phyloP scores from a whole-genome alignment of 1,284 basidiomycete genomes.

The Crucibulum parvulum region DNA sequence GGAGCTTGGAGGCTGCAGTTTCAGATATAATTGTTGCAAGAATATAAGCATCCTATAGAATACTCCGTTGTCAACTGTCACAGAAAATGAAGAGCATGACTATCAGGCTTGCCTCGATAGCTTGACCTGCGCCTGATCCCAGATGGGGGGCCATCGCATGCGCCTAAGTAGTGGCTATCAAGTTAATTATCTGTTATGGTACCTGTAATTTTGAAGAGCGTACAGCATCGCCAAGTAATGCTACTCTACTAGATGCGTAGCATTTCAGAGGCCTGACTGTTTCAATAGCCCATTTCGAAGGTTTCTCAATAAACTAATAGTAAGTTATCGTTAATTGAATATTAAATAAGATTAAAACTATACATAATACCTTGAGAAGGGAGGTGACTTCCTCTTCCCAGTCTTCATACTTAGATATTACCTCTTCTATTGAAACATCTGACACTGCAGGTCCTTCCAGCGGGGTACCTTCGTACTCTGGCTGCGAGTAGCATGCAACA shows the following conservation, averaged over 20 bases:
- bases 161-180: background rate
- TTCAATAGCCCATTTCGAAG: background rate
- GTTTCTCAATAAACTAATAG: background rate
- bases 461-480: constrained; percentile 38
- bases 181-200: background rate
- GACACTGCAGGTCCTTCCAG: constrained; percentile 42
- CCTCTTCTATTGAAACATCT: constrained; percentile 34
- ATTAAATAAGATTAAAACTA: background rate
- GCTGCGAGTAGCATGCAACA: constrained; percentile 40
- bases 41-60: background rate
- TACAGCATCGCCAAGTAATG: background rate
- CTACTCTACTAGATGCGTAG: background rate
- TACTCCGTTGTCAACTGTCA: background rate
- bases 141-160: constrained; percentile 2
- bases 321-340: background rate
- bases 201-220: background rate
- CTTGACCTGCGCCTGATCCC: constrained; percentile 2
- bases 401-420: constrained; percentile 34
- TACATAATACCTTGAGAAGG: constrained; percentile 42
- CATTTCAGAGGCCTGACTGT: background rate
- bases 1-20: background rate
- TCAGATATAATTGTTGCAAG: background rate
- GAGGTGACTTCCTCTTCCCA: constrained; percentile 51
- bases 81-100: background rate
- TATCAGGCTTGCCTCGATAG: background rate